Conservation (phyloP, 1,284 basidiomycete genomes). For the Grifola frondosa region DNA sequence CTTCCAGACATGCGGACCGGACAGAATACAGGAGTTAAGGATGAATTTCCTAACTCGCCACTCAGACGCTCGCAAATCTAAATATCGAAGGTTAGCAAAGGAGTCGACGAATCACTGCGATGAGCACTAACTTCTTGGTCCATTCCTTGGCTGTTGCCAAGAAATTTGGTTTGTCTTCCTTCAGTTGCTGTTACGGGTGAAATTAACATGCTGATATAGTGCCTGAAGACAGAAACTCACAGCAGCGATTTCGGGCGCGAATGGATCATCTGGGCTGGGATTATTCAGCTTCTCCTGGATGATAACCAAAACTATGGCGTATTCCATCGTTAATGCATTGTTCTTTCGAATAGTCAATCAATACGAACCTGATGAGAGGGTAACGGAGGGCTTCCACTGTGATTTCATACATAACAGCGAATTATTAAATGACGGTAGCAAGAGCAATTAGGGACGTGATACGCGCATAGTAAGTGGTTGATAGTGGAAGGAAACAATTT, state of each 20-base stretch:
- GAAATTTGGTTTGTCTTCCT: slow-evolving; percentile 73
- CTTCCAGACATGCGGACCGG: too few species aligned
- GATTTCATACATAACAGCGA: not conserved
- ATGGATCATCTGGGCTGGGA: slow-evolving; percentile 88
- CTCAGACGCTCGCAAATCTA: too few species aligned
- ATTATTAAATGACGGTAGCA: not conserved
- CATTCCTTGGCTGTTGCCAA: slow-evolving; percentile 72
- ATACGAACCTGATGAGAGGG: slow-evolving; percentile 64
- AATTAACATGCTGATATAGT: too few species aligned
- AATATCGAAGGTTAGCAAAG: too few species aligned
- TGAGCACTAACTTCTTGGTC: slow-evolving; percentile 65
- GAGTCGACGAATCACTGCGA: too few species aligned
- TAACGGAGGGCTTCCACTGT: slow-evolving; percentile 90
- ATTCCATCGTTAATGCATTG: too few species aligned
- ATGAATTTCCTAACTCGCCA: too few species aligned
- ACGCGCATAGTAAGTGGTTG: too few species aligned
- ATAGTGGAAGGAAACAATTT: not conserved
- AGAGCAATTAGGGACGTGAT: not conserved
- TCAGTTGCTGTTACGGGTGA: slow-evolving; percentile 70
- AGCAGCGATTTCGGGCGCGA: slow-evolving; percentile 80
- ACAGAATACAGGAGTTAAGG: too few species aligned
- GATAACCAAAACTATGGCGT: slow-evolving; percentile 76
- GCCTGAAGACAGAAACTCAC: too few species aligned
- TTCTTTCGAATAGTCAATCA: too few species aligned
- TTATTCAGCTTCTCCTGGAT: slow-evolving; percentile 87